A percentile compares a stretch with the other conserved stretches of the same genome.
Evolutionary conservation across 192 early-diverging fungal species (phyloP).

Genomic region (Coemansia sp.): DNA sequence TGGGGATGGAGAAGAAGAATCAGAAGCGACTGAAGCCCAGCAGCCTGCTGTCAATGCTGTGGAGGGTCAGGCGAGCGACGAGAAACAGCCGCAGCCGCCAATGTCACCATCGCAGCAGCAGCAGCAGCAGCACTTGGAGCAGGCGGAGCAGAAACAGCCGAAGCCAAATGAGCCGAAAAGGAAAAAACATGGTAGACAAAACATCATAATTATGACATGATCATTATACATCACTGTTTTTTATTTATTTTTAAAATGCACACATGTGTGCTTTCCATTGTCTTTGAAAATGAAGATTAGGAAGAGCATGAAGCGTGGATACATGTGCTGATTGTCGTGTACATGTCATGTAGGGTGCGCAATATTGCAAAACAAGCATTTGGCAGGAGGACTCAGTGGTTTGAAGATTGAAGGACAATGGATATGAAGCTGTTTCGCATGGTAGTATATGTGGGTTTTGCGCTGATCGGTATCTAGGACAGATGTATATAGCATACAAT

Average conservation of each 20-base stretch:
- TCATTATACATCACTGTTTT: neutral
- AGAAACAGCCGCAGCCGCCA: neutral
- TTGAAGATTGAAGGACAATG: too few relatives aligned
- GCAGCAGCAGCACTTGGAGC: neutral
- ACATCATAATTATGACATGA: slow-evolving; percentile 43
- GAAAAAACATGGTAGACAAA: slow-evolving; percentile 33
- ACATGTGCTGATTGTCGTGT: neutral
- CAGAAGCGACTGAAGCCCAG: neutral
- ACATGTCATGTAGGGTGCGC: neutral
- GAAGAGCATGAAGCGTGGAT: neutral
- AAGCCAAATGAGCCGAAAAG: slow-evolving; percentile 18
- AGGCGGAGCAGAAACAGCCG: neutral
- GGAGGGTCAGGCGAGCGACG: neutral
- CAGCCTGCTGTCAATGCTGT: neutral
- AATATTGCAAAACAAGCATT: neutral
- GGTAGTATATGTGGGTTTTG: too few relatives aligned
- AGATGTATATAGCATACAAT: too few relatives aligned
- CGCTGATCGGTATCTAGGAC: too few relatives aligned
- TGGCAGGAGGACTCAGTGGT: too few relatives aligned
- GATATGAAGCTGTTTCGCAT: too few relatives aligned
- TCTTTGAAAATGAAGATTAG: neutral
- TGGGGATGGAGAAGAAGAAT: neutral
- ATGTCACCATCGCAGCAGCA: neutral
- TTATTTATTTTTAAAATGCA: neutral
- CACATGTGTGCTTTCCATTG: neutral